Evolutionary conservation across 1,284 basidiomycete genomes (phyloP), one percentile per base, ranked within the genome.

Genomic region (Pseudozyma thailandica): DNA sequence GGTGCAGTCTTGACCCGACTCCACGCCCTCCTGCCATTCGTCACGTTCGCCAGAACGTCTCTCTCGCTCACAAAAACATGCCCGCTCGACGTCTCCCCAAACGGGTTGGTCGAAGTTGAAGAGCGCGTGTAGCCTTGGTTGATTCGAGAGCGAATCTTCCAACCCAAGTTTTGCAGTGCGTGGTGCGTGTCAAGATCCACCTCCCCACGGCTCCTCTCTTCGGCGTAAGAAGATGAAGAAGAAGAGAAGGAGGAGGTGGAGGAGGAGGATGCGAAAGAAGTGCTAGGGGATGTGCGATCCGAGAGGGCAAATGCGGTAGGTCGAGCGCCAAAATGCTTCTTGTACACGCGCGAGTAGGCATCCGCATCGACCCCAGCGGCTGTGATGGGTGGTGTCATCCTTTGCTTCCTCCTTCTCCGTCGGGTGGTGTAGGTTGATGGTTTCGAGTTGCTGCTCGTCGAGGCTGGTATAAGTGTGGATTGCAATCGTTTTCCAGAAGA

Each of bases 321-420:
- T 12, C 60, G 53, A 30, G 55, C 53, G 6, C 55, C 56, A 42
- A 70, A 74, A 31, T 70, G 68, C 20, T 63, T 69, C 28, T 71
- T 66, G 33, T 46, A 53, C 35, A 25, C 18, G 2, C 31, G 30
- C 2, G 51, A 44, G 48, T 64, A 60, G 20, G n/a, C n/a, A n/a
- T 56, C 44, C 7, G 31, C 9, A 5, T 16, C 16, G 9, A 12
- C n/a, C 2, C 43, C 33, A 16, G 23, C 39, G 0, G 49, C 21
- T 23, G 64, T 55, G 18, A 53, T 69, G 2, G 51, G 1, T 23
- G 13, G 3, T 23, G 13, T 35, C 33, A 35, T 35, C 33, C 8
- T 35, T 16, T 16, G 33, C 33, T 31, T 31, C 8, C 30, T 31
- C 5, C 13, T 35, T 16, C 5, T 5, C 13, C n/a, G 33, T 16